Evolutionary conservation across 1,139 yeast genomes (phyloP), one percentile per base, ranked within the genome.

Genomic region (Magnusiomyces magnusii): DNA sequence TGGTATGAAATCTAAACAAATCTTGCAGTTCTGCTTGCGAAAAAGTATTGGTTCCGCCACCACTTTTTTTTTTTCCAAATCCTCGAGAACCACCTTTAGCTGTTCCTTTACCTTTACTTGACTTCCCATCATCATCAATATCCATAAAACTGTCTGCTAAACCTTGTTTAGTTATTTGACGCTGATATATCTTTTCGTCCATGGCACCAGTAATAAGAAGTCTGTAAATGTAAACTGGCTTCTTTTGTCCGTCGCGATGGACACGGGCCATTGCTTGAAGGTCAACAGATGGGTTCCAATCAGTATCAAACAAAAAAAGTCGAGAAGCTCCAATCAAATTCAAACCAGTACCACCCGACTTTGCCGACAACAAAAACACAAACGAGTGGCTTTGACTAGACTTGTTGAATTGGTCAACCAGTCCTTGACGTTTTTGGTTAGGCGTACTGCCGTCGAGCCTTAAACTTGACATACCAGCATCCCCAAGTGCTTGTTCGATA

Each of bases 211-310:
- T 83, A 0, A 71, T 62, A 17, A 76, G 61, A n/a, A 93, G 72
- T 63, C 99, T 78, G 69, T 93, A 95, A 34, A 93, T 85, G 68
- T 76, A 87, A 10, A 92, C 95, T 0, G 91, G 92, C 57, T 75
- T 79, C 57, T 73, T 79, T 70, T 93, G 99, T 0, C 99, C 99
- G 70, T 93, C 97, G 64, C 99, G 77, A 68, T 92, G 97, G 3
- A 93, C 86, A 63, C 99, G 75, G 0, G 97, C 96, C 96, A 93
- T 90, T 0, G 98, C 96, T 71, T 93, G 99, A 34, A 87, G 72
- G 70, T 93, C 99, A 15, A 87, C 80, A 0, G 97, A 83, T 0
- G 99, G 99, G 65, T 95, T 93, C 96, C 96, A 89, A 68, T 91
- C 97, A 62, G 92, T 87, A 68, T 91, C 98, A 67, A 87, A 87